A percentile compares a stretch with the other conserved stretches of the same genome.
These are phyloP conservation scores for Pseudopithomyces chartarum DNA, from an alignment of 2,329 filamentous ascomycete species.

Conservation along the genomic window DNA sequence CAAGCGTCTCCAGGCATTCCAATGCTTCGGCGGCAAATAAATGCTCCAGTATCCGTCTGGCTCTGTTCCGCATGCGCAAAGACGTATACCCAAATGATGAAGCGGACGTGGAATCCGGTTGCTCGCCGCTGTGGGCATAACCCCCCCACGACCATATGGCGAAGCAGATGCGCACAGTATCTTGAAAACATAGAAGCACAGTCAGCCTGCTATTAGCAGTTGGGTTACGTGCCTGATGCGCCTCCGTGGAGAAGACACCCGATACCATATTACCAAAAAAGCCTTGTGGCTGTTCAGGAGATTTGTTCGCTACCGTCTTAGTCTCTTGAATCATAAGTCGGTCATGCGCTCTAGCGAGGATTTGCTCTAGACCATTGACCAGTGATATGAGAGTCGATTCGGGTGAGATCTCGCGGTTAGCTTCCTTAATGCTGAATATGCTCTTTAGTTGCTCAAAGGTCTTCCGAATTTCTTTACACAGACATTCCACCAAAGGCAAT, in stretches of 20 bases:
- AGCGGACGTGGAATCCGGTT: conserved; percentile 68
- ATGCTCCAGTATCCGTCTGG: conserved; percentile 86
- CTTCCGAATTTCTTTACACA: conserved; percentile 76
- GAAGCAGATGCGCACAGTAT: conserved; percentile 90
- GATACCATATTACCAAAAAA: conserved; percentile 96
- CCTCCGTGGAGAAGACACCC: conserved; percentile 82
- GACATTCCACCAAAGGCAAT: conserved; percentile 86
- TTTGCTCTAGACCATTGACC: conserved; percentile 89
- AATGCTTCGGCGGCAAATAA: conserved; percentile 90
- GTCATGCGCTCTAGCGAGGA: conserved; percentile 85
- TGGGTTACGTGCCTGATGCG: conserved; percentile 74
- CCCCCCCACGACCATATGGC: conserved; percentile 93
- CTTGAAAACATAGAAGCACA: conserved; percentile 94
- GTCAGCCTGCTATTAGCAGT: conserved; percentile 94
- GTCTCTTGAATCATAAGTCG: conserved; percentile 78
- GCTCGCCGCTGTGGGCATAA: conserved; percentile 60
- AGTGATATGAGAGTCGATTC: conserved; percentile 81
- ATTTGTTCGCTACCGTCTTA: conserved; percentile 70
- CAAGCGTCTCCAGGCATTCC: conserved; percentile 89
- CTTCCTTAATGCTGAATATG: conserved; percentile 58
- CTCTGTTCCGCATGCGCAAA: conserved; percentile 85
- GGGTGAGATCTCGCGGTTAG: conserved; percentile 49
- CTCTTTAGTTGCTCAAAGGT: conserved; percentile 74
- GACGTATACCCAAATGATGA: conserved; percentile 93
- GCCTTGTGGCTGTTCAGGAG: conserved; percentile 80